Base-by-base conservation (phyloP, 805 yeast genomes). In the Ogataea methylovora region DNA sequence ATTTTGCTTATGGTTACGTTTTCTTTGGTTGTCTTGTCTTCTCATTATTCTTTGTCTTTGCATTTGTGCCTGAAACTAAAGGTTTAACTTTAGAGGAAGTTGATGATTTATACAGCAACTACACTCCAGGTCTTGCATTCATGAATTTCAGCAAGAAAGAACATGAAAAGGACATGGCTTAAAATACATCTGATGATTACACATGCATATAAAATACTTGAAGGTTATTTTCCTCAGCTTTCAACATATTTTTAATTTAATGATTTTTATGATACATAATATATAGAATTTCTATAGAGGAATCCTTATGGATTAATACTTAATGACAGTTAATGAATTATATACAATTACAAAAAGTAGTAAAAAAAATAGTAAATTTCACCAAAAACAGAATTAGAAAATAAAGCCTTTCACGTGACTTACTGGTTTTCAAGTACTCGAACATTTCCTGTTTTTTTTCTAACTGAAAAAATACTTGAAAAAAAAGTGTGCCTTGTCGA, bases 41-140 rank as follows among this genome's bases (percentile, higher is more conserved):
- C 53, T 65, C 75, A 12, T 57, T 69, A 57, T 66, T 70, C 60
- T 72, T 67, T 48, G 76, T 70, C 37, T 71, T 63, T 53, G 69
- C 70, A 51, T 69, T 59, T 44, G 74, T 72, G 36, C 62, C 65
- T 39, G 78, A 72, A 52, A 72, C 79, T 27, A 71, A 70, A 60
- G 79, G 79, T 37, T 61, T 72, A 48, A 55, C 67, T 8, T 65
- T 72, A 51, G 79, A 72, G 54, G 76, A 71, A 42, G 76, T 72
- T 36, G 78, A 72, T 47, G 72, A 70, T 43, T 50, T 72, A 43
- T 72, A 71, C 45, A 62, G 65, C 11, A 33, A 38, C 27, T 46
- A 41, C 39, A 54, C 58, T 24, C 61, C 60, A 36, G 61, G 61
- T 49, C 40, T 52, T 32, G 43, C 49, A 9, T 45, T 45, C 37